phyloP scores from a whole-genome alignment of 129 eudicot species.

The Gnaphalium uliginosum region DNA sequence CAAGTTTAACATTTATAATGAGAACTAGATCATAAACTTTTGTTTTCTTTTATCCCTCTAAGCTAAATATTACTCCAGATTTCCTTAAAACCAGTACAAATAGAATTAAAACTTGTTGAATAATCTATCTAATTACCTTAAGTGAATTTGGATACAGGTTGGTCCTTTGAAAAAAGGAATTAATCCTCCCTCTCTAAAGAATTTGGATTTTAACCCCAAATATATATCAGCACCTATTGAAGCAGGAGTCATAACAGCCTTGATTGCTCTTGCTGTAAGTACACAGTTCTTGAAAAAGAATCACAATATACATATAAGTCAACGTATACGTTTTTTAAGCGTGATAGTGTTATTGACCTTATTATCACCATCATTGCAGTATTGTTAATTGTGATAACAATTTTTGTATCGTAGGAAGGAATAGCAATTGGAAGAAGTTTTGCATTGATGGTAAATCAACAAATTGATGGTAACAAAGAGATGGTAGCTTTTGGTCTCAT shows the following conservation, averaged over 20 bases:
- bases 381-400: too few relatives aligned
- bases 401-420: conserved; percentile 62
- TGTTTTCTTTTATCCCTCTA: neutral
- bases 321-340: neutral
- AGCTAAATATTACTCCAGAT: neutral
- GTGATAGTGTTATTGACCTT: neutral
- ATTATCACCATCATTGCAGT: neutral
- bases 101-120: neutral
- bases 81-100: neutral
- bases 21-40: neutral
- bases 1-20: neutral
- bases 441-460: conserved; percentile 68
- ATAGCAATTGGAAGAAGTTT: conserved; percentile 96
- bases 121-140: neutral
- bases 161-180: conserved; percentile 71
- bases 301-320: neutral
- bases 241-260: conserved; percentile 78
- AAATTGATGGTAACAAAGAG: conserved; percentile 91
- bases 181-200: conserved; percentile 57
- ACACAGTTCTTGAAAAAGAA: neutral
- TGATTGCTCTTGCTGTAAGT: conserved; percentile 83
- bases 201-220: conserved; percentile 53
- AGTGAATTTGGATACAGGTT: conserved; percentile 42
- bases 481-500: conserved; percentile 96
- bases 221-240: conserved; percentile 66